These are phyloP conservation scores for Nigrospora sphaerica DNA, from an alignment of 2,329 filamentous ascomycete genomes.

Conservation along the genomic window DNA sequence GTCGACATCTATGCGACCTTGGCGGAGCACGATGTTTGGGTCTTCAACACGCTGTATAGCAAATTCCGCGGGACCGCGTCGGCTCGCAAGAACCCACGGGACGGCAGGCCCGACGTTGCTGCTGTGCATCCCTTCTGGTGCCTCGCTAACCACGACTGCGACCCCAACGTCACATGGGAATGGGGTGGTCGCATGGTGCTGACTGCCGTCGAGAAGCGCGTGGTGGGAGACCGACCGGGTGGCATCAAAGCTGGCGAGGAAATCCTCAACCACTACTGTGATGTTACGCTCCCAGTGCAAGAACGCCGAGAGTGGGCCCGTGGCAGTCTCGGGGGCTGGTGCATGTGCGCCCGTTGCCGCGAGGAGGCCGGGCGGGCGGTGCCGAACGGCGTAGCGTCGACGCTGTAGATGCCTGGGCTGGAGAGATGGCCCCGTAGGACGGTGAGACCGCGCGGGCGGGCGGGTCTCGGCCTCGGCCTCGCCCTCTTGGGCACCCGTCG, in stretches of 20 bases:
- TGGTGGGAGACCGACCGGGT: slow-evolving; percentile 40
- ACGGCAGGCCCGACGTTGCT: slow-evolving; percentile 81
- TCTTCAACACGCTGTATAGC: slow-evolving; percentile 84
- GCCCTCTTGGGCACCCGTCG: too few species aligned
- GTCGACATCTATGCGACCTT: slow-evolving; percentile 63
- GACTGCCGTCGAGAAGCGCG: slow-evolving; percentile 50
- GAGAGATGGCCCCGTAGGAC: too few species aligned
- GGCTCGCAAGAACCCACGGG: slow-evolving; percentile 67
- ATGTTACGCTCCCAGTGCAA: slow-evolving; percentile 69
- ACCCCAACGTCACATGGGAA: slow-evolving; percentile 92
- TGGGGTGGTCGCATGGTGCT: slow-evolving; percentile 78
- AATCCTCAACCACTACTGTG: slow-evolving; percentile 91
- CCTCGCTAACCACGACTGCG: slow-evolving; percentile 90
- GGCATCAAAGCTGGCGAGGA: slow-evolving; percentile 76
- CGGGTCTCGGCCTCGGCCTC: too few species aligned
- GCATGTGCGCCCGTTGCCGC: slow-evolving; percentile 77
- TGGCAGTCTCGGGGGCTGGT: slow-evolving; percentile 82
- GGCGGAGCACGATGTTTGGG: slow-evolving; percentile 63
- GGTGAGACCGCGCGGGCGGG: too few species aligned
- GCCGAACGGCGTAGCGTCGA: background rate
- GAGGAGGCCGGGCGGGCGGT: slow-evolving; percentile 48
- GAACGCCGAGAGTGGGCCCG: slow-evolving; percentile 82
- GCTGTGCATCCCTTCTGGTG: slow-evolving; percentile 96
- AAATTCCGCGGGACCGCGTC: slow-evolving; percentile 93
- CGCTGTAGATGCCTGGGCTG: background rate